Evolutionary conservation across 2,329 filamentous ascomycete species (phyloP).

Genomic region (Pseudogymnoascus sp.): DNA sequence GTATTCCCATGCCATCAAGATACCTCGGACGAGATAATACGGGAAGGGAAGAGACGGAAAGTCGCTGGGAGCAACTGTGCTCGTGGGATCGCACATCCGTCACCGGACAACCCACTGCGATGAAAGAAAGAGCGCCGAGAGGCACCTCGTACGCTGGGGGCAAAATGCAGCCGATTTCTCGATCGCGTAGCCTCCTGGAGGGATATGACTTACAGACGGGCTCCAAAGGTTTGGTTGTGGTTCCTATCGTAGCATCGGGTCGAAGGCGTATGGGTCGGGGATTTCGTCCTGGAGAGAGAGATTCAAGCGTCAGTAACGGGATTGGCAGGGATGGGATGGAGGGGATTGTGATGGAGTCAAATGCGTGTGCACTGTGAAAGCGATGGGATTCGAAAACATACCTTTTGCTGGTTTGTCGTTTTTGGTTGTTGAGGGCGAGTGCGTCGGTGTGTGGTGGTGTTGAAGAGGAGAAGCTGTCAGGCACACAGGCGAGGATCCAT

Average conservation of each 20-base stretch:
- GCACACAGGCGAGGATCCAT: conserved; percentile 4
- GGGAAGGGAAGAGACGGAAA: background rate
- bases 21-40: background rate
- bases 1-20: background rate
- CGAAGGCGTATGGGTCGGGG: conserved; percentile 7
- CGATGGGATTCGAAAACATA: conserved; percentile 4
- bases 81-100: background rate
- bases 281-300: conserved; percentile 9
- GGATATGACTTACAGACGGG: conserved; percentile 25
- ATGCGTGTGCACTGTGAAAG: background rate
- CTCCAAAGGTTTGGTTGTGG: conserved; percentile 24
- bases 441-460: conserved; percentile 3
- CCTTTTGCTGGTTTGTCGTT: conserved; percentile 4
- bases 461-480: conserved; percentile 8
- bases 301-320: conserved; percentile 6
- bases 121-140: background rate
- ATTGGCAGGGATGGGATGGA: conserved; percentile 12
- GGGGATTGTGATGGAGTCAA: background rate
- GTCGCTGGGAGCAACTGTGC: background rate
- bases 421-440: conserved; percentile 7
- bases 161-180: conserved; percentile 16
- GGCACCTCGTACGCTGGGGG: background rate
- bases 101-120: background rate
- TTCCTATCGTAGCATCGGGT: conserved; percentile 28
- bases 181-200: conserved; percentile 27